These are phyloP conservation scores for Mycosphaerella sp. DNA, from an alignment of 2,329 filamentous ascomycete species.

Conservation along the genomic window DNA sequence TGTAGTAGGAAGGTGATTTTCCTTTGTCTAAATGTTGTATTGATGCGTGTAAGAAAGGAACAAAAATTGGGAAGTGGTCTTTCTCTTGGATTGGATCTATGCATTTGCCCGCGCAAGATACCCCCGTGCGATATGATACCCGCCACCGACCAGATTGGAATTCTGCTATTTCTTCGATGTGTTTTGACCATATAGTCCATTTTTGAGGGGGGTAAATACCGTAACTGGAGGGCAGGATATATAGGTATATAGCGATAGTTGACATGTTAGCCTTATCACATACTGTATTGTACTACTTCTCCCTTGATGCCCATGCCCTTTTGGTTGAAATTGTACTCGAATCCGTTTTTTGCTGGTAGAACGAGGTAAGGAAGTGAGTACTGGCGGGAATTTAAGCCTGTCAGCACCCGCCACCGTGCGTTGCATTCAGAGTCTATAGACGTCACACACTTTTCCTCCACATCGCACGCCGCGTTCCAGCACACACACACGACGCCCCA, in stretches of 20 bases:
- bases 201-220: too few species aligned
- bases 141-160: constrained; percentile 9
- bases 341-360: too few species aligned
- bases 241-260: too few species aligned
- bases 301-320: too few species aligned
- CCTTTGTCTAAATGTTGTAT: constrained; percentile 2
- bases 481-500: not conserved
- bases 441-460: not conserved
- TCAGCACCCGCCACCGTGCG: not conserved
- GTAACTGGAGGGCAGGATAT: too few species aligned
- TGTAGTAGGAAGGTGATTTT: constrained; percentile 1
- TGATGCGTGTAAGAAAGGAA: constrained; percentile 1
- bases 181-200: not conserved
- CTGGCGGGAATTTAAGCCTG: not conserved
- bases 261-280: not conserved
- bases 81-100: constrained; percentile 10
- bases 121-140: constrained; percentile 8
- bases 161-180: not conserved
- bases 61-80: not conserved
- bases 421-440: not conserved
- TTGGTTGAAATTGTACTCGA: too few species aligned
- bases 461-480: not conserved
- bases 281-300: not conserved
- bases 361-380: not conserved
- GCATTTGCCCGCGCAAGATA: constrained; percentile 10